Evolutionary conservation across 2,329 filamentous ascomycete genomes (phyloP), one percentile per base, ranked within the genome.

Genomic region (Colletotrichum sp.): DNA sequence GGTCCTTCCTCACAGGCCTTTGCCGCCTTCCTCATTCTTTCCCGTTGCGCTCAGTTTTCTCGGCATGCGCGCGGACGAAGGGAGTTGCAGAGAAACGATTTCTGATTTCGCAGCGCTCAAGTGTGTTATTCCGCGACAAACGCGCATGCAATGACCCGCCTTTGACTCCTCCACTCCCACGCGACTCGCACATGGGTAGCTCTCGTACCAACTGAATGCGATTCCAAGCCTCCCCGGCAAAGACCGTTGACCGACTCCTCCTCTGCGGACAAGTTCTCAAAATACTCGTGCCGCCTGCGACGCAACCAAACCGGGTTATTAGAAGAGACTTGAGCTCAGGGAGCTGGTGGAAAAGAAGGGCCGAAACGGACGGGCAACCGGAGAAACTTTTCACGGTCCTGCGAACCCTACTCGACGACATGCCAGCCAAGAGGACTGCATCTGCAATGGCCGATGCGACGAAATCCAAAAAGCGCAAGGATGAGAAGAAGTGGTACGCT

Each of bases 401-500:
- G 32, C 68, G 63, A 57, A 30, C 30, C 25, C 67, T 63, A 27
- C 32, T 65, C 27, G 72, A 67, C 57, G 62, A 66, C 55, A 78
- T 78, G 77, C 70, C 77, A 12, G 77, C 70, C 32, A 78, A 77
- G 39, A 73, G 69, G 55, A 59, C 30, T 49, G 73, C 73, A 22
- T 44, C 74, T n/a, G 52, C 71, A 39, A 57, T 63, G 34, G 64
- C 36, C 61, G 25, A 25, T 34, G 30, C 29, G 19, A 22, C 64
- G 64, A 68, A 39, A 19, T 79, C 82, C 22, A 89, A 87, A 81
- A 90, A 90, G 82, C 85, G 88, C 72, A 91, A 89, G 83, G 82
- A 83, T 62, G 88, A 89, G 72, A 85, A 84, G 76, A 94, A 93
- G 80, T 94, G 87, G 81, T 94, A 94, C 81, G 92, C 90, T 27